These are phyloP conservation scores for Tulasnella sp. DNA, from an alignment of 768 basidiomycete genomes.

Conservation along the genomic window DNA sequence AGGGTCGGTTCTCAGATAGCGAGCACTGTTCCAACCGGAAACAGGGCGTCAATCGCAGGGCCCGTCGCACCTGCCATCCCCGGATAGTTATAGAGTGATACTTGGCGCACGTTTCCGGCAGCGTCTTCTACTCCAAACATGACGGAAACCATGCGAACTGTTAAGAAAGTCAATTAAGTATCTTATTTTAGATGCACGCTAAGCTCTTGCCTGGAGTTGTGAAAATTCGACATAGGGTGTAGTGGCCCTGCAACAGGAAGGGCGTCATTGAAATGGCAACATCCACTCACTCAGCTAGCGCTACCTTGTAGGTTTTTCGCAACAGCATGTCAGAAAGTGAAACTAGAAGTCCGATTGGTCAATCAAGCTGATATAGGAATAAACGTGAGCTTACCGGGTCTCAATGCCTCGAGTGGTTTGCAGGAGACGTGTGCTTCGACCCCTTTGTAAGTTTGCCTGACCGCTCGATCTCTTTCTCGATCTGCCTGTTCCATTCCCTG, in stretches of 20 bases:
- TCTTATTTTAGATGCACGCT: too few relatives aligned
- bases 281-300: too few relatives aligned
- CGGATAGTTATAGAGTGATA: slow-evolving; percentile 13
- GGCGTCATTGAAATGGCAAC: background rate
- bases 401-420: background rate
- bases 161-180: background rate
- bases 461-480: background rate
- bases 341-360: background rate
- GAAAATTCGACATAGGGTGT: background rate
- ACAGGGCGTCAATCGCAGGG: slow-evolving; percentile 18
- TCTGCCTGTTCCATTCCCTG: too few relatives aligned
- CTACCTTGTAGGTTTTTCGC: background rate
- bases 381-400: background rate
- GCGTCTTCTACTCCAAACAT: slow-evolving; percentile 11
- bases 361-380: background rate
- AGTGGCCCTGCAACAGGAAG: background rate
- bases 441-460: background rate
- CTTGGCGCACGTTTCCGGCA: background rate
- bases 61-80: background rate
- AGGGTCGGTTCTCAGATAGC: slow-evolving; percentile 21
- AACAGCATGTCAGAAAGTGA: background rate
- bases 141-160: slow-evolving; percentile 9
- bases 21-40: slow-evolving; percentile 18
- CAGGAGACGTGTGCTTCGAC: slow-evolving; percentile 1
- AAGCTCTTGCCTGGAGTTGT: background rate